Conservation (phyloP, 106 monocot species). For the Ottelia alismoides region DNA sequence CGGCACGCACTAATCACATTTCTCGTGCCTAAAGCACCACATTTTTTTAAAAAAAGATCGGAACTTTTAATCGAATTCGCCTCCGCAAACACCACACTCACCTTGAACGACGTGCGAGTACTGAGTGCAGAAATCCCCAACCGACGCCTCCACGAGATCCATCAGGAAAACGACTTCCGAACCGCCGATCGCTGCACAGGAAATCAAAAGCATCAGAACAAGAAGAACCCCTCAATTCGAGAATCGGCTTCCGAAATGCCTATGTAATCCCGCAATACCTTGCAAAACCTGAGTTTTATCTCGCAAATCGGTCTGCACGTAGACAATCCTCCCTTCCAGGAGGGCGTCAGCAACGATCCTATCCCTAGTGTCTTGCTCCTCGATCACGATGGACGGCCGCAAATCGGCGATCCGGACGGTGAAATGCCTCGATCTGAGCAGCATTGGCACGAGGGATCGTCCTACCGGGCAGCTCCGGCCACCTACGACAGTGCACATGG, state of each 20-base stretch:
- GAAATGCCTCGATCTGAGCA: background rate
- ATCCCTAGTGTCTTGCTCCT: background rate
- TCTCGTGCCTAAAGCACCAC: constrained; percentile 11
- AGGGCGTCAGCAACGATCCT: constrained; percentile 3
- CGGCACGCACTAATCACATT: constrained; percentile 45
- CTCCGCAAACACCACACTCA: background rate
- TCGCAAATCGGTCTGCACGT: constrained; percentile 16
- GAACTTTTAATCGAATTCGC: background rate
- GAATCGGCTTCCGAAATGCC: too few species aligned
- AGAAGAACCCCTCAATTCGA: too few species aligned
- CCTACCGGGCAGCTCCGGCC: constrained; percentile 9
- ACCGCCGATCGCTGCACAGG: constrained; percentile 22
- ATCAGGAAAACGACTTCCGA: constrained; percentile 39
- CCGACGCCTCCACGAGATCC: constrained; percentile 8
- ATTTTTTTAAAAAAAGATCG: background rate
- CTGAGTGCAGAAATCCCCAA: constrained; percentile 1
- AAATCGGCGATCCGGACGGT: constrained; percentile 39
- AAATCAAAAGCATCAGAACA: background rate
- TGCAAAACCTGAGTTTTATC: constrained; percentile 14
- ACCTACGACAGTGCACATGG: constrained; percentile 2
- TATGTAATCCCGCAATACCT: too few species aligned
- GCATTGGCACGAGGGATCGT: constrained; percentile 7
- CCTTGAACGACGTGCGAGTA: constrained; percentile 17
- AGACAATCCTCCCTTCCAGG: constrained; percentile 6
- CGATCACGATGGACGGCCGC: constrained; percentile 12